Base-by-base conservation (phyloP, 495 filamentous ascomycete species). In the Pyrenopolyporus hunteri region DNA sequence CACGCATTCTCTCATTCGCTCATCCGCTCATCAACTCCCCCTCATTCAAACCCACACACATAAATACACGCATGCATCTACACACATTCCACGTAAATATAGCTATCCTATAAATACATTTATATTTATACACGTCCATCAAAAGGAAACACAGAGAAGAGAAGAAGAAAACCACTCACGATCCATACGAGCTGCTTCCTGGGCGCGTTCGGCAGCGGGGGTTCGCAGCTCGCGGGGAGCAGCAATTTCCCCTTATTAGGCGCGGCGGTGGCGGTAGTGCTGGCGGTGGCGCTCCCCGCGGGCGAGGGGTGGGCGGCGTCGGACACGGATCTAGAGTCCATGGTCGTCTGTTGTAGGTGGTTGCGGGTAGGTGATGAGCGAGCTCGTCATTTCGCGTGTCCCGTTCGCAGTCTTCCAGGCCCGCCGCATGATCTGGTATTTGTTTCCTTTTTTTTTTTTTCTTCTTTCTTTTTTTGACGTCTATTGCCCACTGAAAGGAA, bases 131-230 rank as follows among this genome's bases (percentile, higher is more conserved):
- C n/a, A n/a, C n/a, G n/a, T n/a, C n/a, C n/a, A n/a, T n/a, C n/a
- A n/a, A n/a, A n/a, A n/a, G n/a, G 6, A 43, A 16, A 26, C 10
- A 6, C 31, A 55, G 2, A 17, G 35, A 33, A 13, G 43, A 11
- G 4, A 54, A 49, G 35, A 55, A 42, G 13, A 28, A 32, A 43
- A 40, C 33, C 5, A 79, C 81, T 71, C 80, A 92, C 90, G 70
- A 94, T 82, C 91, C 91, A 95, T 72, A 92, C 89, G 26, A 89
- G 79, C 66, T 87, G 88, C 67, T 88, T 89, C 3, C 83, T 78
- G 4, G 89, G 88, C 49, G 87, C 87, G 45, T 85, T 82, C 9
- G 87, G 83, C n/a, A 85, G 78, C 1, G 90, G 91, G 9, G 91
- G 91, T 57, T 92, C 89, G 61, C 88, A 91, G 62, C 88, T 93